Conservation (phyloP, 495 filamentous ascomycete genomes). For the Gamarada debralockiae region DNA sequence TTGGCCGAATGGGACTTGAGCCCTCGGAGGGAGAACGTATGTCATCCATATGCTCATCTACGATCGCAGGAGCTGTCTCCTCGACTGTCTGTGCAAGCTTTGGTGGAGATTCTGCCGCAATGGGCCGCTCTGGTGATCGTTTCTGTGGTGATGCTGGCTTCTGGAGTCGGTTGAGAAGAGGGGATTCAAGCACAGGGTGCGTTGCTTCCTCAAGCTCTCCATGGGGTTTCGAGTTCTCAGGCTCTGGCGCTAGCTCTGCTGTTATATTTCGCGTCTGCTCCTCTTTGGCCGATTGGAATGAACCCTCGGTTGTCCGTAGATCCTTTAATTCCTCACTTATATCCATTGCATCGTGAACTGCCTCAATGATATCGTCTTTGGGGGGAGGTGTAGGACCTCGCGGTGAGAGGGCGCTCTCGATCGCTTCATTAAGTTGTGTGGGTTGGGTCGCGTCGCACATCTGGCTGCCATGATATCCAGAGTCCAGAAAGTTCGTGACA, state of each 20-base stretch:
- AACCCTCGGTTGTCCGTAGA: conserved; percentile 51
- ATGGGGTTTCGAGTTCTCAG: background rate
- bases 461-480: conserved; percentile 78
- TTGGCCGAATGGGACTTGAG: conserved; percentile 27
- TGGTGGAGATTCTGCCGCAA: background rate
- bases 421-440: background rate
- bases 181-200: conserved; percentile 24
- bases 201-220: conserved; percentile 17
- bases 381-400: background rate
- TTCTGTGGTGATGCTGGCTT: conserved; percentile 14
- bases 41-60: conserved; percentile 20
- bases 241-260: conserved; percentile 4
- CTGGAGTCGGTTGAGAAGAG: conserved; percentile 15
- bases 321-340: conserved; percentile 28
- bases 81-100: background rate
- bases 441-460: conserved; percentile 21
- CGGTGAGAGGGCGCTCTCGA: background rate
- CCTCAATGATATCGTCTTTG: background rate
- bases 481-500: conserved; percentile 48
- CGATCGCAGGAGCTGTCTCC: background rate
- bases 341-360: conserved; percentile 8
- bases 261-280: conserved; percentile 31
- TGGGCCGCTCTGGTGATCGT: conserved; percentile 16
- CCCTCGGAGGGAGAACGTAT: conserved; percentile 39
- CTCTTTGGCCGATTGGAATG: conserved; percentile 68